Evolutionary conservation across 2,329 filamentous ascomycete genomes (phyloP).

Genomic region (Colletotrichum shisoi): DNA sequence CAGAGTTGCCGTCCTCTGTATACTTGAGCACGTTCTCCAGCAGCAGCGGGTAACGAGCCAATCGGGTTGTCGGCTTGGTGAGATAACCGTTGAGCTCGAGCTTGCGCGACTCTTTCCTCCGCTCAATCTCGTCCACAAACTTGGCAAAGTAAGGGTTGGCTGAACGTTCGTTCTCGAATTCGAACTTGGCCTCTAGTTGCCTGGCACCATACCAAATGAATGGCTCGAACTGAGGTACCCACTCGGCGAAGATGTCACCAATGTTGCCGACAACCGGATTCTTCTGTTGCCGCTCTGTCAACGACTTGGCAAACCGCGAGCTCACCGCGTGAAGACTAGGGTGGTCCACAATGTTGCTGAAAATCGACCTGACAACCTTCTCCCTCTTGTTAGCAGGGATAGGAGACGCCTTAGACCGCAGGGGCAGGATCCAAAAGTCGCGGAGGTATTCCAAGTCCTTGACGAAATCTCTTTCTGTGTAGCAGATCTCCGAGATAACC

Average conservation of each 20-base stretch:
- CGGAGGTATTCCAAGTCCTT: conserved; percentile 97
- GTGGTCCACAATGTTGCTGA: conserved; percentile 90
- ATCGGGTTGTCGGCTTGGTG: conserved; percentile 93
- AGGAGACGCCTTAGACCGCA: conserved; percentile 82
- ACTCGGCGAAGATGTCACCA: conserved; percentile 93
- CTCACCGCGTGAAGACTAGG: conserved; percentile 87
- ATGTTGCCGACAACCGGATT: conserved; percentile 86
- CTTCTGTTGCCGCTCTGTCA: conserved; percentile 91
- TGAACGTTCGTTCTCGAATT: conserved; percentile 95
- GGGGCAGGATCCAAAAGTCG: conserved; percentile 97
- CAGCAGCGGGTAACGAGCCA: conserved; percentile 91
- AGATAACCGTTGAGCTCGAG: conserved; percentile 96
- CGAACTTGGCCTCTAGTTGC: conserved; percentile 95
- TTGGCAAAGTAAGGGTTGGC: conserved; percentile 84
- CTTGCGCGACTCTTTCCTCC: conserved; percentile 95
- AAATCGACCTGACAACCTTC: conserved; percentile 91
- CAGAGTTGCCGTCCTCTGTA: conserved; percentile 85
- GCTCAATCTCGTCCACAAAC: conserved; percentile 95
- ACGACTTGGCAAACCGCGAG: conserved; percentile 82
- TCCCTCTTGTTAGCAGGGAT: conserved; percentile 89
- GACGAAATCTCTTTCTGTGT: conserved; percentile 97
- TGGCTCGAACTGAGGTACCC: conserved; percentile 88
- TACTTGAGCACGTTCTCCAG: conserved; percentile 92
- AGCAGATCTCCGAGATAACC: conserved; percentile 97
- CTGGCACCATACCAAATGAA: conserved; percentile 97